These are phyloP conservation scores for Colletotrichum sp. DNA, from an alignment of 2,329 filamentous ascomycete genomes.

Conservation along the genomic window DNA sequence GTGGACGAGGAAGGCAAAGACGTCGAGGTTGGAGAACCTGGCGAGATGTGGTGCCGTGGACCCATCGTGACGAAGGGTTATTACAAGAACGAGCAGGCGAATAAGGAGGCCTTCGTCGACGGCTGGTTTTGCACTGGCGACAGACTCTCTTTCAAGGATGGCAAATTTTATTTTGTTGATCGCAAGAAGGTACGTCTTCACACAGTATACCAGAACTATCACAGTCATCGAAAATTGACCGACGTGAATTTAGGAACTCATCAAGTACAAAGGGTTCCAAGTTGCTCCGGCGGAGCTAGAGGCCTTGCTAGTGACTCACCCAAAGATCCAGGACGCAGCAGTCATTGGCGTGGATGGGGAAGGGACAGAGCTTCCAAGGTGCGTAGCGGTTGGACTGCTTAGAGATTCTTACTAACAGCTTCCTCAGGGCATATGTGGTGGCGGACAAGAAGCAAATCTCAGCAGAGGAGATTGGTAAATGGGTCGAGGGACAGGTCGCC, in stretches of 20 bases:
- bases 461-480: slow-evolving; percentile 29
- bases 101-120: slow-evolving; percentile 59
- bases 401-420: neutral
- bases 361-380: slow-evolving; percentile 53
- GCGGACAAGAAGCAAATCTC: slow-evolving; percentile 32
- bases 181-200: slow-evolving; percentile 64
- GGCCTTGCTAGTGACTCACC: slow-evolving; percentile 43
- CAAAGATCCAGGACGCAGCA: slow-evolving; percentile 58
- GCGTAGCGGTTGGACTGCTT: neutral
- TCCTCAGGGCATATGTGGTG: slow-evolving; percentile 35
- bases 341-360: slow-evolving; percentile 62
- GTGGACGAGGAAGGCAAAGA: slow-evolving; percentile 44
- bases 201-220: rapidly evolving
- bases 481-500: slow-evolving; percentile 35
- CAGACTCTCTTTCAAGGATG: slow-evolving; percentile 72
- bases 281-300: slow-evolving; percentile 71
- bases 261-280: slow-evolving; percentile 67
- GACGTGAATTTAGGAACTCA: slow-evolving; percentile 55
- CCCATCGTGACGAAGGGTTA: slow-evolving; percentile 77
- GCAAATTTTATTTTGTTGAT: slow-evolving; percentile 81
- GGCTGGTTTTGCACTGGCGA: slow-evolving; percentile 83
- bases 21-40: slow-evolving; percentile 45
- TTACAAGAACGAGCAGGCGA: slow-evolving; percentile 70
- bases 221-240: neutral
- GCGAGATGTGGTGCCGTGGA: slow-evolving; percentile 72